Percentiles rank a stretch among this genome's conserved stretches.
These are phyloP conservation scores for Monilinia polystroma DNA, from an alignment of 2,329 filamentous ascomycete species.

Conservation along the genomic window DNA sequence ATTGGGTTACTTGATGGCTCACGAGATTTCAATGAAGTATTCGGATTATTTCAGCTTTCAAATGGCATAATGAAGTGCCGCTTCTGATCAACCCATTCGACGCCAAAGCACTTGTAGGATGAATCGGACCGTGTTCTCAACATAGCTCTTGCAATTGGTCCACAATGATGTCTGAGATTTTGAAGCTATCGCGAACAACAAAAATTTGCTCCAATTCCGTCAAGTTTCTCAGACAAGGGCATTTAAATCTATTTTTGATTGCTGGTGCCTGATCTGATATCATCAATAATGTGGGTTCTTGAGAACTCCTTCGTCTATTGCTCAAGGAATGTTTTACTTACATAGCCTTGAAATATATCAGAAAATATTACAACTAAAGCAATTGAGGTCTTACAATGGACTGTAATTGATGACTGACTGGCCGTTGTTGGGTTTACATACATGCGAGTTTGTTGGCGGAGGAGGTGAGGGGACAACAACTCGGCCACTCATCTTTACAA, in stretches of 20 bases:
- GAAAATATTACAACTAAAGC: background rate
- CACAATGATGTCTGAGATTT: background rate
- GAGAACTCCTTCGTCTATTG: background rate
- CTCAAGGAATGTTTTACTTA: background rate
- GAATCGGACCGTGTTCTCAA: background rate
- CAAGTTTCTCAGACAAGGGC: background rate
- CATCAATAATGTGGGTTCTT: background rate
- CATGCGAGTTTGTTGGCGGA: background rate
- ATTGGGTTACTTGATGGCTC: background rate
- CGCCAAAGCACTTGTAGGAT: background rate
- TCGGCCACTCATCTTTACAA: background rate
- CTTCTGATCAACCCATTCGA: background rate
- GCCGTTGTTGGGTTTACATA: background rate
- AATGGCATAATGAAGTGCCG: background rate
- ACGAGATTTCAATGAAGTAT: background rate
- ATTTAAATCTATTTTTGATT: background rate
- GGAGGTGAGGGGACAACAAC: background rate
- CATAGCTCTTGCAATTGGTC: background rate
- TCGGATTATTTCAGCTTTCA: background rate
- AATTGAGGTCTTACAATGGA: background rate
- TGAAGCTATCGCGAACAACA: background rate
- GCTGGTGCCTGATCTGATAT: constrained; percentile 18
- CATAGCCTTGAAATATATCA: constrained; percentile 8
- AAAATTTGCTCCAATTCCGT: background rate
- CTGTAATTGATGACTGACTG: background rate